Conservation (phyloP, 2,329 filamentous ascomycete species). For the Cytospora piceicola region DNA sequence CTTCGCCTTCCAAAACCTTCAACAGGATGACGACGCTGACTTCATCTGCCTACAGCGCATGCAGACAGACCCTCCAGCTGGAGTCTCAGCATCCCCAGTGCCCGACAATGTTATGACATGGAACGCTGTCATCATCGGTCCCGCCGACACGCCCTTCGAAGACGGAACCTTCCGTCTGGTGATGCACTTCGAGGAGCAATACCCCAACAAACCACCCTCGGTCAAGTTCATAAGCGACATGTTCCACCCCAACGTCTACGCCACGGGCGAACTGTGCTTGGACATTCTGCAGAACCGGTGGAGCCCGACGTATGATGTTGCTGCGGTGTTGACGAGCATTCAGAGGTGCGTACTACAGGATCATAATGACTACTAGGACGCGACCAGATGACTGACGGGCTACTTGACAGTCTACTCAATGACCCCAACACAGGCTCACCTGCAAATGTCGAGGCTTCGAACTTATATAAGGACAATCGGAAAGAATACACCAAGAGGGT, state of each 20-base stretch:
- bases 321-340: slow-evolving; percentile 94
- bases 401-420: slow-evolving; percentile 74
- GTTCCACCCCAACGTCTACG: slow-evolving; percentile 99
- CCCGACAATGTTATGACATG: slow-evolving; percentile 98
- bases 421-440: slow-evolving; percentile 98
- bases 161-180: slow-evolving; percentile 97
- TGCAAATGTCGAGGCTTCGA: slow-evolving; percentile 96
- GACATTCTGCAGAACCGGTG: slow-evolving; percentile 98
- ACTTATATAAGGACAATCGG: slow-evolving; percentile 96
- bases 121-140: slow-evolving; percentile 98
- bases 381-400: slow-evolving; percentile 35
- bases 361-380: neutral
- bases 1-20: slow-evolving; percentile 21
- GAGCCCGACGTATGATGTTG: slow-evolving; percentile 98
- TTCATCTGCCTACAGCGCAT: slow-evolving; percentile 69
- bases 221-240: slow-evolving; percentile 99
- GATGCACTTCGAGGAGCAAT: slow-evolving; percentile 99
- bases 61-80: slow-evolving; percentile 97
- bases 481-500: slow-evolving; percentile 96
- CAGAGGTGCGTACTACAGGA: slow-evolving; percentile 69
- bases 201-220: slow-evolving; percentile 95
- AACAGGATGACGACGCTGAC: slow-evolving; percentile 31
- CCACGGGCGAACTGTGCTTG: slow-evolving; percentile 91
- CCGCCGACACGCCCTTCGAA: slow-evolving; percentile 95
- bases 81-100: slow-evolving; percentile 93